Evolutionary conservation across 805 yeast genomes (phyloP), one percentile per base, ranked within the genome.

Genomic region (Pichia nakasei): DNA sequence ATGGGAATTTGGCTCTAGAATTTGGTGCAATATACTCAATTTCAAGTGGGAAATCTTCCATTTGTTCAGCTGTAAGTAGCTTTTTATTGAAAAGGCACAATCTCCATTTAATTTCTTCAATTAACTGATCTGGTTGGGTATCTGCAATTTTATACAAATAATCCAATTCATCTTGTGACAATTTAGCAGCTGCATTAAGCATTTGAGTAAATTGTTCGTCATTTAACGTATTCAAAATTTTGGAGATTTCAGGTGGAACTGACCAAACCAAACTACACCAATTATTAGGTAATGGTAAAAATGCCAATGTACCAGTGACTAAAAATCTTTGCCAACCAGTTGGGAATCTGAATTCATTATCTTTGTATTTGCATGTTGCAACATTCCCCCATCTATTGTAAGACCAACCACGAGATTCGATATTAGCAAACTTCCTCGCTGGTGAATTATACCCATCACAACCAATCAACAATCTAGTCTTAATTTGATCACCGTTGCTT

Each of bases 361-460:
- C 79, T 53, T 80, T 87, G 38, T 85, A 67, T 50, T 80, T 78
- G 57, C 93, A 63, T 0, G 96, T 84, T 0, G 93, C 96, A 3
- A 93, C 98, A n/a, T 89, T 80, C 1, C 97, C 98, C 65, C 80
- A 85, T 39, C 86, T 72, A 52, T 82, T 70, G 63, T 93, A 93
- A 40, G 75, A 76, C 97, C 97, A 93, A 15, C 98, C 98, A 39
- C 95, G 73, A 2, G 94, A 77, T 57, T 80, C 81, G 44, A 93
- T 88, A 2, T 76, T 79, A 0, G 97, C 82, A 56, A 74, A 89
- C 49, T 74, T 71, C 39, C 97, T 73, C 6, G 85, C 97, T 0
- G 97, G 96, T 1, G 97, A 88, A 60, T 88, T 86, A 60, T 80
- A 87, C 1, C 98, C 98, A 60, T 93, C 98, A 34, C 96, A 95